These are phyloP conservation scores for Pseudoscleropodium purum DNA, from an alignment of 225 moss, liverwort and hornwort species.

Conservation along the genomic window DNA sequence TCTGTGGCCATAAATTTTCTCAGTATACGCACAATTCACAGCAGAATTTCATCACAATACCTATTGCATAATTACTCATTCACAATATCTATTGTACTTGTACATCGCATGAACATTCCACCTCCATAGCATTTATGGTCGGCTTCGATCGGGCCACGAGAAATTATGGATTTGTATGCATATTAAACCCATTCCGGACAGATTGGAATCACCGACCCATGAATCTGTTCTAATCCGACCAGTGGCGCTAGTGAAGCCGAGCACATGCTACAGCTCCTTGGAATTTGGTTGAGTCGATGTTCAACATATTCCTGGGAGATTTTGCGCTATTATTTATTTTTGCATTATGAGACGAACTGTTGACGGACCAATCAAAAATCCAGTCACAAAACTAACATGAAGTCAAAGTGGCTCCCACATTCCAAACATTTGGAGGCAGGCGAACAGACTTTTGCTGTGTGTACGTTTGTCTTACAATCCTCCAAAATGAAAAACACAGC, in stretches of 20 bases:
- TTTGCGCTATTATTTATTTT: neutral
- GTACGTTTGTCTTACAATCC: neutral
- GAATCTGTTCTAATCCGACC: neutral
- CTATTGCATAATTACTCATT: neutral
- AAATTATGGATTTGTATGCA: neutral
- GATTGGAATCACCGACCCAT: neutral
- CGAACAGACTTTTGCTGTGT: neutral
- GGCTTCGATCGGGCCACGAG: neutral
- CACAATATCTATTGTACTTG: neutral
- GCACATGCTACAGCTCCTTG: neutral
- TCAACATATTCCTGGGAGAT: neutral
- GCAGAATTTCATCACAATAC: neutral
- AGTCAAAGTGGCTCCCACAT: constrained; percentile 8
- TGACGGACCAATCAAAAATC: neutral
- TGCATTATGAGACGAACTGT: neutral
- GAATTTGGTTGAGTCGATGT: neutral
- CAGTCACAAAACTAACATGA: neutral
- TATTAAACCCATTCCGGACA: neutral
- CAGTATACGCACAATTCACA: neutral
- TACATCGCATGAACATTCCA: neutral
- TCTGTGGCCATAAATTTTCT: neutral
- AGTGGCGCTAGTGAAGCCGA: neutral
- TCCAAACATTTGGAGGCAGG: neutral
- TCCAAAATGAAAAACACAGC: neutral
- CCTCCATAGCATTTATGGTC: neutral